Base-by-base conservation (phyloP, 495 filamentous ascomycete species). In the Penicillium mononematosum region DNA sequence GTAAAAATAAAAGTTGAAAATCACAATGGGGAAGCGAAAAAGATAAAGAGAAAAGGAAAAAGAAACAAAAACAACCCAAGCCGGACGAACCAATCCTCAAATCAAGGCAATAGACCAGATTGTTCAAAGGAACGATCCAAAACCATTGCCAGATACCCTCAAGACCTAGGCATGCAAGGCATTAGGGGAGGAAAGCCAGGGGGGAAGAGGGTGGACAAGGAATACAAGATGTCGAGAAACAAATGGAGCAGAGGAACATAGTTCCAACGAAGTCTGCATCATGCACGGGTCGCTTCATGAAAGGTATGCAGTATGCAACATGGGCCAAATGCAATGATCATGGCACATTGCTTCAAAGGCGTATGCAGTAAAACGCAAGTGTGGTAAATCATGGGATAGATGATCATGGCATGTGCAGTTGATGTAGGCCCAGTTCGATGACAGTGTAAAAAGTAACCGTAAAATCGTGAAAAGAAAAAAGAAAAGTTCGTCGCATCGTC, bases 401-500 rank as follows among this genome's bases (percentile, higher is more conserved):
- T 46, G 63, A 69, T 59, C 54, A 66, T 70, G 64, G 64, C 67
- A 74, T 63, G 58, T 62, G 64, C 63, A 69, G 48, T 32, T 51
- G 51, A 55, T 39, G 36, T 39, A 39, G 55, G 62, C 70, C 60
- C 57, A 64, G 58, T 60, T 64, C 58, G 62, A 59, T 74, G 71
- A 68, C 70, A 67, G 50, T 58, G 68, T 62, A 69, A 63, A 63
- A 55, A 56, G 45, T 61, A 67, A 69, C 69, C 75, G 73, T 78
- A 55, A 71, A 76, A 58, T 79, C 75, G 70, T 77, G 61, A 72
- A 61, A 55, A 3, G 24, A 44, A 44, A 65, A 32, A 53, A 58
- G 52, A 27, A 55, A 39, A 41, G 59, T 56, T 78, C 76, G 69
- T 78, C 56, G 65, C 70, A 70, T 78, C 76, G 58, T 78, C 53